These are phyloP conservation scores for Phlegmacium glaucopus DNA, from an alignment of 768 basidiomycete genomes.

Conservation along the genomic window DNA sequence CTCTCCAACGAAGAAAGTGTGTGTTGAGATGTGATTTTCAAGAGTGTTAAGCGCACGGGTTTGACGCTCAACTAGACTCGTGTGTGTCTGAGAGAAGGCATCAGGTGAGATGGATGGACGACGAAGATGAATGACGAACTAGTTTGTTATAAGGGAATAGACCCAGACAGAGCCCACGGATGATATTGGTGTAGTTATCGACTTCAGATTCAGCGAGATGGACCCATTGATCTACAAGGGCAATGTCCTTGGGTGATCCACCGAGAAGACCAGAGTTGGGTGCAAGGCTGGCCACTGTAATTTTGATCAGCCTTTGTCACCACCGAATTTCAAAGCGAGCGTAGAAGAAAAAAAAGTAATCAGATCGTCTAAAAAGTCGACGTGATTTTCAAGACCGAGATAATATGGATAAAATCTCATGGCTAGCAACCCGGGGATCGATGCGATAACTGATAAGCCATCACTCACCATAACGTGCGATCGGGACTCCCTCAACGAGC, in stretches of 20 bases:
- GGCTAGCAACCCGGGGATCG: conserved; percentile 26
- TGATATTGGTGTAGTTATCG: conserved; percentile 30
- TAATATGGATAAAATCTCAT: too few relatives aligned
- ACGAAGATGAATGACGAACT: conserved; percentile 36
- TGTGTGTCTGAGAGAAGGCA: conserved; percentile 51
- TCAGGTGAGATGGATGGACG: conserved; percentile 2
- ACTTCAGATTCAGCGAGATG: conserved; percentile 73
- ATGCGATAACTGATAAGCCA: conserved; percentile 29
- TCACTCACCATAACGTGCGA: conserved; percentile 86
- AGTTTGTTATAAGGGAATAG: conserved; percentile 79
- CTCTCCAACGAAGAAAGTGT: conserved; percentile 91
- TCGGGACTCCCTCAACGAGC: conserved; percentile 73
- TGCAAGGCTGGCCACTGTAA: conserved; percentile 68
- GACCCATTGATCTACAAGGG: conserved; percentile 83
- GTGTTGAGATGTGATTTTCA: conserved; percentile 67
- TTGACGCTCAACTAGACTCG: conserved; percentile 47
- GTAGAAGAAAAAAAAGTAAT: conserved; percentile 11
- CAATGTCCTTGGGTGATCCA: conserved; percentile 56
- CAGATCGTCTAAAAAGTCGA: conserved; percentile 46
- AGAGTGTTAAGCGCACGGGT: conserved; percentile 60
- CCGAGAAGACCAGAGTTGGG: conserved; percentile 83
- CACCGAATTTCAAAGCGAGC: too few relatives aligned
- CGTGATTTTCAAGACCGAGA: conserved; percentile 68
- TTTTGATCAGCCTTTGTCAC: conserved; percentile 7
- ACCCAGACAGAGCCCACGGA: conserved; percentile 43